Base-by-base conservation (phyloP, 768 basidiomycete species). In the Lentinula aciculospora region DNA sequence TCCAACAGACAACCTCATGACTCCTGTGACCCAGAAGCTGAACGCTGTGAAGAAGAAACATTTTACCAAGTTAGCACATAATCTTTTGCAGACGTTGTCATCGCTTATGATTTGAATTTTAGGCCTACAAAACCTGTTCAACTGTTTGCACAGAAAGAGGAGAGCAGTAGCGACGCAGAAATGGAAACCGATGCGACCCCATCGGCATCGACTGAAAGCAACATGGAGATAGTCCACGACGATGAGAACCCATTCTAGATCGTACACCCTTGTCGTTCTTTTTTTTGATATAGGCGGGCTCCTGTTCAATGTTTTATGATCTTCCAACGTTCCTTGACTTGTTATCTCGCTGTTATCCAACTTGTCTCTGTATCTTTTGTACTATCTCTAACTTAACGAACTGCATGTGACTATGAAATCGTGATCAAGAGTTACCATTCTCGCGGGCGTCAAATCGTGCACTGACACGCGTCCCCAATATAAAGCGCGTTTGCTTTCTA, bases 1-100 rank as follows among this genome's bases (percentile, higher is more conserved):
- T 17, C 96, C 96, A 2, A 97, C 96, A 8, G 96, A 99, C 71
- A 92, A 89, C 68, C 79, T 98, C 72, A 84, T 98, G 80, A 96
- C 94, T 2, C 96, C 96, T 3, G 85, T 85, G 69, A 91, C 94
- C 5, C 89, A 94, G 73, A 98, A 98, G 72, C 81, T 98, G 53
- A 88, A 79, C 50, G 90, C 89, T 17, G 88, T 89, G 3, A 95
- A 85, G 81, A 94, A 96, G 80, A 92, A 93, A 72, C 93, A 92
- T 66, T 98, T 97, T 68, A 8, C 51, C 58, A 97, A 93, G 96
- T 96, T 62, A 47, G 58, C 39, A 25, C 36, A 86, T 76, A n/a
- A 31, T 44, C 37, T 3, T 49, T 54, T 21, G 32, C 10, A 29
- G 56, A 23, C 34, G 25, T 13, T 57, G 56, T 39, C 50, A 49